Conservation (phyloP, 1,139 yeast species). For the Suhomyces bokatorum region DNA sequence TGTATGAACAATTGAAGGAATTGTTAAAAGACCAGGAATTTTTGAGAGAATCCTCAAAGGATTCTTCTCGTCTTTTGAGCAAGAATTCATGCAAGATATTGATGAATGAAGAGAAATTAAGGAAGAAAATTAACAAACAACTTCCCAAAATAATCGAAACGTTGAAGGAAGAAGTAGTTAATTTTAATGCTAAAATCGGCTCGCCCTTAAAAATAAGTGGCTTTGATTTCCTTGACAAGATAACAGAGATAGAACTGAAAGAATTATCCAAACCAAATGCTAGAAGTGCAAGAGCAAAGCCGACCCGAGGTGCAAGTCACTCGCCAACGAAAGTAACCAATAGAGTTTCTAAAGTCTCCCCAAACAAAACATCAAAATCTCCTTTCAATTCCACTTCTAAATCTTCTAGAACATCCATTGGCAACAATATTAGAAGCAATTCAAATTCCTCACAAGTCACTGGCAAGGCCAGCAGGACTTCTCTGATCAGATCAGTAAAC, state of each 20-base stretch:
- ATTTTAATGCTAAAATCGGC: constrained; percentile 39
- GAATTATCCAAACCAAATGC: constrained; percentile 15
- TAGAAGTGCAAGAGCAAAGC: constrained; percentile 2
- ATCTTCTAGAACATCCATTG: neutral
- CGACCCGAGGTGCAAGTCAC: constrained; percentile 1
- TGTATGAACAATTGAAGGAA: constrained; percentile 55
- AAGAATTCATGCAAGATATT: constrained; percentile 79
- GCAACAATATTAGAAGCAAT: neutral
- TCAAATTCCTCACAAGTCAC: neutral
- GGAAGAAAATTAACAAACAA: constrained; percentile 64
- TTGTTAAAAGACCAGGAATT: constrained; percentile 61
- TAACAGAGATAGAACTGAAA: constrained; percentile 46
- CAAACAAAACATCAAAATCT: constrained; percentile 1
- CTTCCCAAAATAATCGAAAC: constrained; percentile 63
- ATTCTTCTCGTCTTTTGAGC: constrained; percentile 74
- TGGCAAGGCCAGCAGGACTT: neutral
- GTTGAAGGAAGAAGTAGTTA: constrained; percentile 47
- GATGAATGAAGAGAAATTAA: constrained; percentile 73
- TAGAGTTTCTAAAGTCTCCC: constrained; percentile 4
- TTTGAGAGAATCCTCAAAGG: constrained; percentile 69
- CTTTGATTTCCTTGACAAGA: constrained; percentile 45
- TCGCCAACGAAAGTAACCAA: constrained; percentile 1
- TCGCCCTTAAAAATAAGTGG: constrained; percentile 40
- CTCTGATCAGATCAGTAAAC: constrained; percentile 6
- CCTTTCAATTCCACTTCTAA: constrained; percentile 3